phyloP scores from a whole-genome alignment of 2,329 filamentous ascomycete species.

The Microthyrium microscopicum region DNA sequence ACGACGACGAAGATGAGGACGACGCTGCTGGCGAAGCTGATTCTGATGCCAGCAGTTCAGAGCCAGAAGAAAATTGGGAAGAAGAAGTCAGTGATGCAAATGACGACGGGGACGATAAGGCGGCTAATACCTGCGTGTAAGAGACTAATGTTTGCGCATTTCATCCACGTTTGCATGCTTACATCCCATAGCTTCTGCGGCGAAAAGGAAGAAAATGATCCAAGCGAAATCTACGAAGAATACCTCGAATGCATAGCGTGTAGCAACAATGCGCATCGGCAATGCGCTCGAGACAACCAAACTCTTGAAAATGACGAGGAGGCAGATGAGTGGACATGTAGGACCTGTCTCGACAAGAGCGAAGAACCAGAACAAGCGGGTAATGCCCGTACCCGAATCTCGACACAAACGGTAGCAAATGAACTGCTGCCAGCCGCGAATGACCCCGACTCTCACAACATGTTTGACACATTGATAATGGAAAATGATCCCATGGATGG shows the following conservation, averaged over 20 bases:
- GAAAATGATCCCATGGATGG: conserved; percentile 61
- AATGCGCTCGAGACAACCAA: conserved; percentile 64
- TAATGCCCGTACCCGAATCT: conserved; percentile 27
- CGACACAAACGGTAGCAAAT: conserved; percentile 45
- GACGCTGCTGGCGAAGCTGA: conserved; percentile 15
- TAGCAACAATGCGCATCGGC: conserved; percentile 70
- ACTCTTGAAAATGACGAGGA: conserved; percentile 44
- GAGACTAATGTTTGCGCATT: conserved; percentile 14
- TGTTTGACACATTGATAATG: conserved; percentile 57
- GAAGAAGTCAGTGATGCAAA: conserved; percentile 36
- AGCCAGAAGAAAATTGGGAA: conserved; percentile 40
- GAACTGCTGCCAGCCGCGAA: conserved; percentile 53
- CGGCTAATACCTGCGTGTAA: conserved; percentile 48
- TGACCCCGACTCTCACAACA: conserved; percentile 56
- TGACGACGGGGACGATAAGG: conserved; percentile 39
- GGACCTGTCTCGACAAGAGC: conserved; percentile 36
- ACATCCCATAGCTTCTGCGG: conserved; percentile 53
- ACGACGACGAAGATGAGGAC: conserved; percentile 22
- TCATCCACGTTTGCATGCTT: neutral
- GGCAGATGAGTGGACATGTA: conserved; percentile 44
- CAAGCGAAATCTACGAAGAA: conserved; percentile 63
- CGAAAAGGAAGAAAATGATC: conserved; percentile 67
- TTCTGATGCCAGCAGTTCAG: conserved; percentile 27
- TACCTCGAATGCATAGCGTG: conserved; percentile 64
- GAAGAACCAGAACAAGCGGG: conserved; percentile 26